These are phyloP conservation scores for Hylodesmum podocarpum DNA, from an alignment of 306 rosid species.

Conservation along the genomic window DNA sequence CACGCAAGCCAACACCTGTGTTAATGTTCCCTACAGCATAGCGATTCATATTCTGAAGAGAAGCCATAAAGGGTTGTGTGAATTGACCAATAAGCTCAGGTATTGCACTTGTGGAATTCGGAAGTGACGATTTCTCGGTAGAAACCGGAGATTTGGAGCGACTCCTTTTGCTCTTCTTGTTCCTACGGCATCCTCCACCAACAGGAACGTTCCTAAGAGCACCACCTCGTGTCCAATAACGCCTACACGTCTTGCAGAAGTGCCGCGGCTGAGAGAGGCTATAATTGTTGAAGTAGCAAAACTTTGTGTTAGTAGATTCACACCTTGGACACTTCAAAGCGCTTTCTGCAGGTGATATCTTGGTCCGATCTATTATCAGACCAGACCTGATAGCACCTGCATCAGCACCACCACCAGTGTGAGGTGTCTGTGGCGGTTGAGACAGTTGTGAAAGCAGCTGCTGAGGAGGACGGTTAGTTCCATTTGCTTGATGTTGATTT, in stretches of 20 bases:
- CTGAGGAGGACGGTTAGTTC: not conserved
- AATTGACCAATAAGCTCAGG: not conserved
- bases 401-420: not conserved
- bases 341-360: not conserved
- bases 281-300: not conserved
- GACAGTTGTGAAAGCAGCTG: not conserved
- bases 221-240: constrained; percentile 7
- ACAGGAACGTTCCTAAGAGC: constrained; percentile 4
- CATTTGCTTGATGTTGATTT: not conserved
- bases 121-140: not conserved
- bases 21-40: not conserved
- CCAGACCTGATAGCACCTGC: not conserved
- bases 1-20: not conserved
- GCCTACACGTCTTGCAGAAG: not conserved
- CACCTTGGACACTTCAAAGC: not conserved
- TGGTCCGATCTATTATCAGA: not conserved
- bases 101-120: not conserved
- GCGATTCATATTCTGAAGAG: not conserved
- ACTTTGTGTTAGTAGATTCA: not conserved
- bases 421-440: not conserved
- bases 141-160: not conserved
- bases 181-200: not conserved
- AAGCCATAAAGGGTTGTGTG: not conserved
- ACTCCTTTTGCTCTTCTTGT: not conserved
- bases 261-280: not conserved